Percentiles rank a stretch among this genome's conserved stretches.
These are phyloP conservation scores for Barnettozyma pratensis DNA, from an alignment of 805 yeast genomes.

Conservation along the genomic window DNA sequence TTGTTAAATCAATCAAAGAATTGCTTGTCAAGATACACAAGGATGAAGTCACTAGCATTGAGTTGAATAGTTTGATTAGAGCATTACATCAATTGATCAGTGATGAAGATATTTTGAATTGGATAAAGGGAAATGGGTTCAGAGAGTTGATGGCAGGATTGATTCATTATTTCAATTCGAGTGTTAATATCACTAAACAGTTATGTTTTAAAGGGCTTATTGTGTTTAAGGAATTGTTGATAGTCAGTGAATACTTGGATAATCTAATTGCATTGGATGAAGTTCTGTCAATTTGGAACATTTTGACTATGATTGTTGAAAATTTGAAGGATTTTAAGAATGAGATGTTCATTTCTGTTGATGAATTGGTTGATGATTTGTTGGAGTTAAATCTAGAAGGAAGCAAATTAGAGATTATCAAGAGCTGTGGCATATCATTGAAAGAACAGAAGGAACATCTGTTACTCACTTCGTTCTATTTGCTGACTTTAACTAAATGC, in stretches of 20 bases:
- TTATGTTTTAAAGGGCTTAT: slow-evolving; percentile 24
- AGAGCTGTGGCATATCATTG: slow-evolving; percentile 13
- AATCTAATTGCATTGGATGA: slow-evolving; percentile 7
- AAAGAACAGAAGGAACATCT: neutral
- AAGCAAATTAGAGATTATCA: slow-evolving; percentile 9
- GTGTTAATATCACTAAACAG: slow-evolving; percentile 19
- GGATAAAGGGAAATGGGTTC: slow-evolving; percentile 21
- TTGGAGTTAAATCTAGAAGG: slow-evolving; percentile 6
- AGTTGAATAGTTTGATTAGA: slow-evolving; percentile 16
- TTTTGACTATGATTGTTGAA: slow-evolving; percentile 21
- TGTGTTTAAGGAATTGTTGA: slow-evolving; percentile 20
- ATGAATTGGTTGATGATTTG: slow-evolving; percentile 23
- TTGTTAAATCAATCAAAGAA: slow-evolving; percentile 9
- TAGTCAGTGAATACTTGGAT: slow-evolving; percentile 14
- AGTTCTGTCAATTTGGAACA: slow-evolving; percentile 15
- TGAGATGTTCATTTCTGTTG: slow-evolving; percentile 21
- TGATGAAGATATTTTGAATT: slow-evolving; percentile 8
- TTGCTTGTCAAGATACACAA: slow-evolving; percentile 9
- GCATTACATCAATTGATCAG: slow-evolving; percentile 14
- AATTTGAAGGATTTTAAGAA: slow-evolving; percentile 20
- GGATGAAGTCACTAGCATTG: slow-evolving; percentile 11
- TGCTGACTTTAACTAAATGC: slow-evolving; percentile 17
- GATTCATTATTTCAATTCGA: slow-evolving; percentile 18
- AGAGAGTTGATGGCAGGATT: slow-evolving; percentile 9
- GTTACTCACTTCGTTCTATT: slow-evolving; percentile 15